Conservation (phyloP, 192 early-diverging fungal species). For the Backusella parvicylindrica region DNA sequence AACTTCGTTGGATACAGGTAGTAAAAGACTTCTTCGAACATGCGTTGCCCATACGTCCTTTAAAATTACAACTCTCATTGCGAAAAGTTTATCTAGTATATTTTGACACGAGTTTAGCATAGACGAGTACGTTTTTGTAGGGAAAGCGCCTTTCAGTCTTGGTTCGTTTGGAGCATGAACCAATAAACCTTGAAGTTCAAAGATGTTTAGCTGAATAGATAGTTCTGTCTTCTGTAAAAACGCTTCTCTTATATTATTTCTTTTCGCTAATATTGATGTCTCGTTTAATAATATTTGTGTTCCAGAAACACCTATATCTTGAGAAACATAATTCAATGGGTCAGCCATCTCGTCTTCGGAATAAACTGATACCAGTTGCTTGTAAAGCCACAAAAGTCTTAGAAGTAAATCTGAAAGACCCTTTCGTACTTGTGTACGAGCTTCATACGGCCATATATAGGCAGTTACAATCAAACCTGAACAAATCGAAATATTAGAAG, state of each 20-base stretch:
- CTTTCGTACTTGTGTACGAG: constrained; percentile 68
- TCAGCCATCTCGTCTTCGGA: constrained; percentile 12
- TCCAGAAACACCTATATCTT: constrained; percentile 31
- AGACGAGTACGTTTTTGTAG: constrained; percentile 52
- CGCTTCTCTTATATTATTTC: not conserved
- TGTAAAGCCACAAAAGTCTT: constrained; percentile 66
- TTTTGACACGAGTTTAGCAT: constrained; percentile 69
- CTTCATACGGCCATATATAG: constrained; percentile 82
- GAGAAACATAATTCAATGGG: not conserved
- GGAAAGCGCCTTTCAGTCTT: constrained; percentile 75
- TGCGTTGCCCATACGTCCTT: constrained; percentile 46
- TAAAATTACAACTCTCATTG: constrained; percentile 66
- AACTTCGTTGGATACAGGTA: constrained; percentile 52
- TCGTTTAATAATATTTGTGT: not conserved
- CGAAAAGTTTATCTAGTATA: constrained; percentile 70
- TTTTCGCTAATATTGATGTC: not conserved
- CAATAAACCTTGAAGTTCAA: constrained; percentile 57
- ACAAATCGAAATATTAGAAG: not conserved
- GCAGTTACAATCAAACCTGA: constrained; percentile 40
- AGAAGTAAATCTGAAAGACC: constrained; percentile 68
- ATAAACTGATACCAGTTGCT: constrained; percentile 52
- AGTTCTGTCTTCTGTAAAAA: constrained; percentile 61
- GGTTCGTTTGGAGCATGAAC: constrained; percentile 75
- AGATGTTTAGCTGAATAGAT: constrained; percentile 56
- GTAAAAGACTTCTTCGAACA: constrained; percentile 54